Base-by-base conservation (phyloP, 2,329 filamentous ascomycete genomes). In the Aquanectria penicillioides region DNA sequence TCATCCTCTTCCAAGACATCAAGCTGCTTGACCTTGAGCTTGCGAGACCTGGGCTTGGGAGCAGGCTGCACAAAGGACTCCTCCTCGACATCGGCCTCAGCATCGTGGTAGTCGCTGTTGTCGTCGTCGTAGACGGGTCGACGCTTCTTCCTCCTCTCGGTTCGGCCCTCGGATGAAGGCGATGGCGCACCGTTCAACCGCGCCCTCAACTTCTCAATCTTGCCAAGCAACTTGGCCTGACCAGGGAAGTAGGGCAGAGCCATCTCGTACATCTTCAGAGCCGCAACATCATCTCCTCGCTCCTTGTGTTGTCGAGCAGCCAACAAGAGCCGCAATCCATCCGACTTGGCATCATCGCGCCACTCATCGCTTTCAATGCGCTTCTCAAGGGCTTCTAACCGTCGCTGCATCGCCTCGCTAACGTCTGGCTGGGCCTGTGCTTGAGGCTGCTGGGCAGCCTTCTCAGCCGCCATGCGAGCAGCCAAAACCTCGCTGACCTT, bases 231-330 rank as follows among this genome's bases (percentile, higher is more conserved):
- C 77, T 94, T 97, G 44, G 87, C 83, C 72, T 97, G 95, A 1
- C 88, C 89, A 0, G 94, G 94, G 68, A 98, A 98, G 75, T 87
- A 95, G 0, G 92, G 90, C 49, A 93, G 78, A 0, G 94, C 94
- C 63, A 92, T 81, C 73, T 94, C 89, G 71, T 97, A 97, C 87
- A 95, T 94, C 67, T 87, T 88, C 59, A 98, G 77, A 0, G 94
- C 93, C 28, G 86, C 91, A 4, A 80, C 81, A 48, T 96, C 88
- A 66, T 97, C 92, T 2, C 93, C 93, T 4, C 87, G 84, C 49
- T 93, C 92, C 71, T 94, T 93, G 71, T 96, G 91, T 73, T 97
- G 93, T 65, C 95, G 91, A 1, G 93, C 94, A 83, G 95, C 93
- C n/a, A 97, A 82, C 28, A 98, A 78, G 68, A 91, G 93, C 10